phyloP scores from a whole-genome alignment of 257 asterid species.

The Solanum etuberosum region DNA sequence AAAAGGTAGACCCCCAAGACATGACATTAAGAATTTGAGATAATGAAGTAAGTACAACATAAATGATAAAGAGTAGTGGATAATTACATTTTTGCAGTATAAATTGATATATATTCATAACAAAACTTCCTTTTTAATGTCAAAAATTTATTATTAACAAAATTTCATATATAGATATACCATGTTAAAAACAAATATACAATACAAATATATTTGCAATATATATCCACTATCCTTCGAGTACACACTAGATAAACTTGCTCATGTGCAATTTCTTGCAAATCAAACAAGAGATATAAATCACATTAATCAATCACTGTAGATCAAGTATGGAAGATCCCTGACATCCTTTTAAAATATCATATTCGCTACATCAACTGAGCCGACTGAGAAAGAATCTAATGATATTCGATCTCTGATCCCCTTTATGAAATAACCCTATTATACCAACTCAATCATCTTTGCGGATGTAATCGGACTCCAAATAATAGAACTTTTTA shows the following conservation, averaged over 20 bases:
- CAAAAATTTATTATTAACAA: background rate
- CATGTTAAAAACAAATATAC: background rate
- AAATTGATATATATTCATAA: background rate
- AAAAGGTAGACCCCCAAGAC: background rate
- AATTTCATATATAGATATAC: background rate
- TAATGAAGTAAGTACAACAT: background rate
- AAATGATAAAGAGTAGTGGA: background rate
- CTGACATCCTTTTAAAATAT: background rate
- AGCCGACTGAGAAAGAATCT: background rate
- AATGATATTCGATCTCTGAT: fast-evolving
- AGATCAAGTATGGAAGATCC: fast-evolving
- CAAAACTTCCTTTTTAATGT: background rate
- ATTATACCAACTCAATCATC: background rate
- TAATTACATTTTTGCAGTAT: background rate
- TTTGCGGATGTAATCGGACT: background rate
- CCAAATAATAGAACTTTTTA: background rate
- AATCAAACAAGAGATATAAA: background rate
- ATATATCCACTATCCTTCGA: background rate
- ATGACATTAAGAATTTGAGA: background rate
- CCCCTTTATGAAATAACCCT: too few relatives aligned
- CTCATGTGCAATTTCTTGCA: background rate
- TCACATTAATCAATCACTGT: background rate
- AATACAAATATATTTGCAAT: background rate
- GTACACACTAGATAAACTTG: background rate
- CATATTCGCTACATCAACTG: background rate